A percentile compares a stretch with the other conserved stretches of the same genome.
These are phyloP conservation scores for Sphagnum contortum DNA, from an alignment of 225 moss, liverwort and hornwort species.

Conservation along the genomic window DNA sequence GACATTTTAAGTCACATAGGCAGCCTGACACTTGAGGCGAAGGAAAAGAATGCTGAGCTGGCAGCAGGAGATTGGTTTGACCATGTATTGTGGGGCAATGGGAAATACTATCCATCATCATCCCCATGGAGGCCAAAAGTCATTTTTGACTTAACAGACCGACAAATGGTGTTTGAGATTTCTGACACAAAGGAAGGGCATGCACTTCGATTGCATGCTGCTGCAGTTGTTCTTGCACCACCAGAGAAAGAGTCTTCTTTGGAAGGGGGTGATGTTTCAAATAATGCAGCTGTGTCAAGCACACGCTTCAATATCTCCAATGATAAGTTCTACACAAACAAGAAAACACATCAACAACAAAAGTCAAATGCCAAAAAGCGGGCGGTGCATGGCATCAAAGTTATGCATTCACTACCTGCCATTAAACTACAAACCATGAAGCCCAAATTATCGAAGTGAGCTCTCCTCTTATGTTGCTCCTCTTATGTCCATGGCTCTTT, in stretches of 20 bases:
- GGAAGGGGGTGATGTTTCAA: constrained; percentile 53
- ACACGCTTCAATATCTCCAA: constrained; percentile 96
- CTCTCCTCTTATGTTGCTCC: not conserved
- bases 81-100: constrained; percentile 49
- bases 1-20: constrained; percentile 47
- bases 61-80: constrained; percentile 71
- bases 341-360: constrained; percentile 95
- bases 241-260: constrained; percentile 47
- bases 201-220: constrained; percentile 63
- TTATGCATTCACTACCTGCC: constrained; percentile 97
- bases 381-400: constrained; percentile 93
- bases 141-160: constrained; percentile 76
- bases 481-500: too few relatives aligned
- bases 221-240: constrained; percentile 73
- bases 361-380: constrained; percentile 97
- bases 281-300: constrained; percentile 47
- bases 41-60: constrained; percentile 62
- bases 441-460: constrained; percentile 96
- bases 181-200: constrained; percentile 52
- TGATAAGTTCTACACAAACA: constrained; percentile 96
- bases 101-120: constrained; percentile 10
- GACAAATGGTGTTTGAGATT: constrained; percentile 94
- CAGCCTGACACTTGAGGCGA: constrained; percentile 42
- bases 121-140: constrained; percentile 46
- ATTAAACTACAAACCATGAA: constrained; percentile 98